Evolutionary conservation across 2,329 filamentous ascomycete genomes (phyloP).

Genomic region (Septoria linicola): DNA sequence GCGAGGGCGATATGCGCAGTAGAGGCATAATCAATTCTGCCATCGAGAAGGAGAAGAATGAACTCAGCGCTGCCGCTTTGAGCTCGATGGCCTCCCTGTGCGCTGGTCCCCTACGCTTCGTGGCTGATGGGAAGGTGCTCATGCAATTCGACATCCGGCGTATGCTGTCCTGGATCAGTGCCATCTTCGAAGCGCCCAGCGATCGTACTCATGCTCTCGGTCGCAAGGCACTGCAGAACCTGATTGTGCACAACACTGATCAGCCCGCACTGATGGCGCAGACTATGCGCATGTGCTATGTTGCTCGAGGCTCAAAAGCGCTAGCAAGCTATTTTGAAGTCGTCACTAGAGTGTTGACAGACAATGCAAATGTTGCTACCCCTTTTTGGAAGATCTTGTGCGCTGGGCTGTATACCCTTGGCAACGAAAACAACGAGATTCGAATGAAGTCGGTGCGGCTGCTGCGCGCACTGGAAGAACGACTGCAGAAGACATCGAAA

Average conservation of each 20-base stretch:
- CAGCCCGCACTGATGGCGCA: slow-evolving; percentile 82
- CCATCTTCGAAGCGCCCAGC: slow-evolving; percentile 88
- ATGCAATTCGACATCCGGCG: slow-evolving; percentile 89
- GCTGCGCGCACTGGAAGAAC: slow-evolving; percentile 71
- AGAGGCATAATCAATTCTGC: slow-evolving; percentile 78
- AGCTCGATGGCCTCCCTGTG: slow-evolving; percentile 95
- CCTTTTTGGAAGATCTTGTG: slow-evolving; percentile 90
- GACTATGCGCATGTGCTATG: slow-evolving; percentile 88
- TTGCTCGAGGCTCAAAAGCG: slow-evolving; percentile 69
- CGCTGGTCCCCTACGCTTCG: slow-evolving; percentile 76
- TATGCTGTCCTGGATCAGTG: slow-evolving; percentile 93
- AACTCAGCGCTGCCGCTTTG: slow-evolving; percentile 82
- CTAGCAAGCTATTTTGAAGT: slow-evolving; percentile 95
- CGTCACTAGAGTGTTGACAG: slow-evolving; percentile 79
- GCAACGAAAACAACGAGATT: slow-evolving; percentile 86
- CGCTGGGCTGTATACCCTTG: slow-evolving; percentile 85
- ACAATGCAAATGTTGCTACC: slow-evolving; percentile 75
- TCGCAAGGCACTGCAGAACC: slow-evolving; percentile 79
- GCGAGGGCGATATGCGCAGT: slow-evolving; percentile 70
- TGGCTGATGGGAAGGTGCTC: slow-evolving; percentile 80
- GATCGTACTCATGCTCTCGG: slow-evolving; percentile 91
- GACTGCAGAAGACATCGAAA: slow-evolving; percentile 81
- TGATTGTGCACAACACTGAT: slow-evolving; percentile 87
- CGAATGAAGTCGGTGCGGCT: slow-evolving; percentile 83
- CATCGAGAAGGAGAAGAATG: slow-evolving; percentile 95